Evolutionary conservation across 768 basidiomycete genomes (phyloP).

Genomic region (Lactarius tabidus): DNA sequence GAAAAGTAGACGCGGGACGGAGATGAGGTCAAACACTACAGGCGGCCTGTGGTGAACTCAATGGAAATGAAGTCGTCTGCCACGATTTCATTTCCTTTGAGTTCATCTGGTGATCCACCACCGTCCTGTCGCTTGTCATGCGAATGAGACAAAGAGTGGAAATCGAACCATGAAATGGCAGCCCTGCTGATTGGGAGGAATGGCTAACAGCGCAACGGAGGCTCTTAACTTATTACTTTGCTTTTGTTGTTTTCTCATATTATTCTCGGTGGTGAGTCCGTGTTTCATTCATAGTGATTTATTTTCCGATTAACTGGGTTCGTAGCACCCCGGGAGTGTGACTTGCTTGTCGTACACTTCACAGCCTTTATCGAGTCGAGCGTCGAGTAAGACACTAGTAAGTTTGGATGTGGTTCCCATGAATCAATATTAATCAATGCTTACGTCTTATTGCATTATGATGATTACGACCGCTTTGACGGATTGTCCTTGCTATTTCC

Average conservation of each 20-base stretch:
- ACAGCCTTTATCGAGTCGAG: constrained; percentile 13
- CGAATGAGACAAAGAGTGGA: constrained; percentile 12
- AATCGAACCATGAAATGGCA: constrained; percentile 2
- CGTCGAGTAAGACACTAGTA: not conserved
- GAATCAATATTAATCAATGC: no score
- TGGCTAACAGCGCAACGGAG: constrained; percentile 6
- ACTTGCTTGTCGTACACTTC: constrained; percentile 12
- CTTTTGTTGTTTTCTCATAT: not conserved
- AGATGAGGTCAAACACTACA: not conserved
- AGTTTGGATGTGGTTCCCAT: no score
- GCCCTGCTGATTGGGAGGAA: not conserved
- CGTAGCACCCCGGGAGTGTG: not conserved
- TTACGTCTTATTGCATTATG: constrained; percentile 1
- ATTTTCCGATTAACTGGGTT: constrained; percentile 8
- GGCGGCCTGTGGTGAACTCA: no score
- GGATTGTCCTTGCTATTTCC: not conserved
- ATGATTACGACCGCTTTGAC: constrained; percentile 8
- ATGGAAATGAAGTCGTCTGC: no score
- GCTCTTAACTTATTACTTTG: constrained; percentile 4
- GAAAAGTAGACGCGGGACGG: no score
- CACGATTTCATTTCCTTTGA: no score
- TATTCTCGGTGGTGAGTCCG: not conserved
- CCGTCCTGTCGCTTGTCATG: constrained; percentile 6
- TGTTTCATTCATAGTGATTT: not conserved
- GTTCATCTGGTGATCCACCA: constrained; percentile 9